Percentiles rank a stretch among this genome's conserved stretches.
phyloP scores from a whole-genome alignment of 257 asterid genomes.

The Penstemon eatonii region DNA sequence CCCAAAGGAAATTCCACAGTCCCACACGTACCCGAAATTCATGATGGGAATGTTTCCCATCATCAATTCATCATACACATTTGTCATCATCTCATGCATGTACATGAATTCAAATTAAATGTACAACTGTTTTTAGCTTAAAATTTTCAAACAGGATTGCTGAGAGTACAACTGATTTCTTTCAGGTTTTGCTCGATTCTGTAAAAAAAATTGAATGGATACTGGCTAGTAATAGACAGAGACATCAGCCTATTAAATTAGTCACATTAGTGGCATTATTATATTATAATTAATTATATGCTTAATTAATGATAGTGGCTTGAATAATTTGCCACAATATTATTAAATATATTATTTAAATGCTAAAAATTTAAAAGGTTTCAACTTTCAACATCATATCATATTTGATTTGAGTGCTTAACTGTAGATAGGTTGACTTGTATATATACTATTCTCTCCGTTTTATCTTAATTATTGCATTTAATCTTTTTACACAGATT shows the following conservation, averaged over 20 bases:
- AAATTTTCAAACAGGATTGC: slow-evolving; percentile 21
- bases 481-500: too few relatives aligned
- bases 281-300: slow-evolving; percentile 16
- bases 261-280: slow-evolving; percentile 3
- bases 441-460: not conserved
- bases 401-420: slow-evolving; percentile 19
- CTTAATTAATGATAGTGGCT: slow-evolving; percentile 22
- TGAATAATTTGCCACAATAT: slow-evolving; percentile 16
- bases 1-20: not conserved
- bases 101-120: slow-evolving; percentile 7
- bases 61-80: not conserved
- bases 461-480: too few relatives aligned
- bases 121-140: slow-evolving; percentile 17
- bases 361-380: not conserved
- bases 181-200: slow-evolving; percentile 6
- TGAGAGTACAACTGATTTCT: slow-evolving; percentile 14
- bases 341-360: not conserved
- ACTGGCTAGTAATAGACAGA: slow-evolving; percentile 14
- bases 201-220: not conserved
- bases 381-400: not conserved
- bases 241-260: slow-evolving; percentile 15
- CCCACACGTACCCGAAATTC: slow-evolving; percentile 16
- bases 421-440: slow-evolving; percentile 6
- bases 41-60: slow-evolving; percentile 23
- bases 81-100: slow-evolving; percentile 22